Percentiles rank a stretch among this genome's conserved stretches.
These are phyloP conservation scores for Bolboschoenus planiculmis DNA, from an alignment of 176 grass and related monocot species.

Conservation along the genomic window DNA sequence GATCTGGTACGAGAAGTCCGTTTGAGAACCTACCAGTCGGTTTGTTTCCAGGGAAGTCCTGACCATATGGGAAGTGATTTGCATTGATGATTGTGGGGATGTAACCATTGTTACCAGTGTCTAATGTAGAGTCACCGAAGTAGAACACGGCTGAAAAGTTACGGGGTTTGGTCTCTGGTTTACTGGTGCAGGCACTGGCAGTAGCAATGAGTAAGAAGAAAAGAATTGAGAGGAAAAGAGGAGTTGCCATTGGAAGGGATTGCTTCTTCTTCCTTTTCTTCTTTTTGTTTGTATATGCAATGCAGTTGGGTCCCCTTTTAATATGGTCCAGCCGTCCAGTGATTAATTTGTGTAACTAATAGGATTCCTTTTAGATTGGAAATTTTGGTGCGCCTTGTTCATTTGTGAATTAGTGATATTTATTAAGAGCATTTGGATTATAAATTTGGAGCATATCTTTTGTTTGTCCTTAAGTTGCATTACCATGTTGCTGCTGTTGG, in stretches of 20 bases:
- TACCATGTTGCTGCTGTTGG: not conserved
- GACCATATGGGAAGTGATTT: constrained; percentile 57
- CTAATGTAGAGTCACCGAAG: constrained; percentile 60
- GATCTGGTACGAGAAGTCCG: constrained; percentile 58
- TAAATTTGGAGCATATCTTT: too few species aligned
- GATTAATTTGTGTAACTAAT: not conserved
- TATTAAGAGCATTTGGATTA: too few species aligned
- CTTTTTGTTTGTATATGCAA: not conserved
- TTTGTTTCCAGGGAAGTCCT: constrained; percentile 44
- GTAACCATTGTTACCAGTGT: constrained; percentile 60
- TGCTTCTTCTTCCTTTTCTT: constrained; percentile 1
- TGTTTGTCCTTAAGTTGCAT: not conserved
- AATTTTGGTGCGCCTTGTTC: not conserved
- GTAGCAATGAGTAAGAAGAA: constrained; percentile 23
- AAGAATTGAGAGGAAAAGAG: constrained; percentile 27
- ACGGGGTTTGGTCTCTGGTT: constrained; percentile 17
- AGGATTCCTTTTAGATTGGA: not conserved
- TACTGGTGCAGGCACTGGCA: not conserved
- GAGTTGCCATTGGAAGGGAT: constrained; percentile 37
- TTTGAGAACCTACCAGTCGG: constrained; percentile 75
- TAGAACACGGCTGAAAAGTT: constrained; percentile 53
- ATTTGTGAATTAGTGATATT: not conserved
- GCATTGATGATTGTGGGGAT: constrained; percentile 39
- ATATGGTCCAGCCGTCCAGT: not conserved
- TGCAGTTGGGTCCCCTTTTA: constrained; percentile 24